Conservation (phyloP, 2,329 filamentous ascomycete species). For the Mycogone perniciosa region DNA sequence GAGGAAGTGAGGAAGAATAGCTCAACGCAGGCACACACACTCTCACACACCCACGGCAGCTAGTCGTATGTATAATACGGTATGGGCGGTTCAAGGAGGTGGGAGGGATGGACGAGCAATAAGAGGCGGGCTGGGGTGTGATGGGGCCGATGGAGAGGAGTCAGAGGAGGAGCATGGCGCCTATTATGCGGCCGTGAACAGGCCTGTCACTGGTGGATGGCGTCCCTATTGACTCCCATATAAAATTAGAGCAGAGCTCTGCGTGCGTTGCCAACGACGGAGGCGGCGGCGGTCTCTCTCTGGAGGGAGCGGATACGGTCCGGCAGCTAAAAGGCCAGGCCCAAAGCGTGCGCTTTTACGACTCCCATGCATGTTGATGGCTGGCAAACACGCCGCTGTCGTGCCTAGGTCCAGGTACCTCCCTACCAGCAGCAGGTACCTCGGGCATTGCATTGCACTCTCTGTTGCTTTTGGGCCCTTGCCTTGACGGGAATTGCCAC, state of each 20-base stretch:
- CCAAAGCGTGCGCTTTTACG: constrained; percentile 2
- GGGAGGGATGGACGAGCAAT: constrained; percentile 7
- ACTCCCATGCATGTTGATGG: constrained; percentile 8
- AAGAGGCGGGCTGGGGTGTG: constrained; percentile 18
- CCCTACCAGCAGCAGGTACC: constrained; percentile 6
- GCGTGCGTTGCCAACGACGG: constrained; percentile 6
- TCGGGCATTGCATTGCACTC: not conserved
- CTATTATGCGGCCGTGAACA: constrained; percentile 30
- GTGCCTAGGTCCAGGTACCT: not conserved
- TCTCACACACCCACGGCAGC: constrained; percentile 4
- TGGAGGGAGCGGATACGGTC: constrained; percentile 9
- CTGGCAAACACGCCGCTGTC: not conserved
- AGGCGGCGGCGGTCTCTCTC: constrained; percentile 6
- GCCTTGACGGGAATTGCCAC: not conserved
- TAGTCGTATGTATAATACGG: constrained; percentile 7
- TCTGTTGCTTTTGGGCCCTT: not conserved
- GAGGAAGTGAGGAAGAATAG: constrained; percentile 12
- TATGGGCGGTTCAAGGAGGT: constrained; percentile 4
- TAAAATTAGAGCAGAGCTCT: constrained; percentile 38
- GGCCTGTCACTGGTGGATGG: constrained; percentile 41
- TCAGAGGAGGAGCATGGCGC: constrained; percentile 39
- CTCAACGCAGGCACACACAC: constrained; percentile 3
- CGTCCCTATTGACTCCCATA: constrained; percentile 25
- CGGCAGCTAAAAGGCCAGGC: constrained; percentile 9
- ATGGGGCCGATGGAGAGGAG: constrained; percentile 23